These are phyloP conservation scores for Areca catechu DNA, from an alignment of 176 grass and related monocot genomes.

Conservation along the genomic window DNA sequence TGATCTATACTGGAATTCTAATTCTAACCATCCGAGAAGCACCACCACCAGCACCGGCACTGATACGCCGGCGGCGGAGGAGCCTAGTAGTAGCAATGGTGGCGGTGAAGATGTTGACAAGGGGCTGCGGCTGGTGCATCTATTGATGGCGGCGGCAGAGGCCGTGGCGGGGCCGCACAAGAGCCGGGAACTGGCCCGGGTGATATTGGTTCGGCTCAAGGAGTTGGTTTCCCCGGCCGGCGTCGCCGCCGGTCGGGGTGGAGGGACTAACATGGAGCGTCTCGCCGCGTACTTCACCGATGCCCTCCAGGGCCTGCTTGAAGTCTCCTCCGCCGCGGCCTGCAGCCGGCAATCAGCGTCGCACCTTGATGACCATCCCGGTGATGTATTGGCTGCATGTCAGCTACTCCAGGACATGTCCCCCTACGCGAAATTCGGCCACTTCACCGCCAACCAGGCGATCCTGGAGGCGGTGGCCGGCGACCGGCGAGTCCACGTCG, in stretches of 20 bases:
- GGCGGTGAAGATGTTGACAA: conserved; percentile 21
- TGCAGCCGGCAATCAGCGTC: not conserved
- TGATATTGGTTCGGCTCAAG: conserved; percentile 98
- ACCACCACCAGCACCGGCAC: conserved; percentile 38
- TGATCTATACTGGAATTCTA: conserved; percentile 25
- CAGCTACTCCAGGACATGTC: conserved; percentile 85
- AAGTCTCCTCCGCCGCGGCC: conserved; percentile 22
- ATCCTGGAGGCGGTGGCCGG: conserved; percentile 53
- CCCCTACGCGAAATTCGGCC: conserved; percentile 65
- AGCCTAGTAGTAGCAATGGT: not conserved
- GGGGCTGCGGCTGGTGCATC: conserved; percentile 46
- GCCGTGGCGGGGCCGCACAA: conserved; percentile 53
- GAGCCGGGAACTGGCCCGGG: conserved; percentile 61
- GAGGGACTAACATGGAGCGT: conserved; percentile 57
- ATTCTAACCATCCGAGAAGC: conserved; percentile 35
- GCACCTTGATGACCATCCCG: not conserved
- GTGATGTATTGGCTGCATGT: conserved; percentile 50
- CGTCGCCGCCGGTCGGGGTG: conserved; percentile 6
- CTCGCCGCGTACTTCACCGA: conserved; percentile 61
- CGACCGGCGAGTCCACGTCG: conserved; percentile 53
- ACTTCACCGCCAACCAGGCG: conserved; percentile 78
- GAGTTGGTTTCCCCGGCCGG: conserved; percentile 40
- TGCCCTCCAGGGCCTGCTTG: conserved; percentile 47
- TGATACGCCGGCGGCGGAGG: conserved; percentile 25
- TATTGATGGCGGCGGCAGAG: conserved; percentile 58